Conservation (phyloP, 169 alveolate species). For the Cryptosporidium ryanae region DNA sequence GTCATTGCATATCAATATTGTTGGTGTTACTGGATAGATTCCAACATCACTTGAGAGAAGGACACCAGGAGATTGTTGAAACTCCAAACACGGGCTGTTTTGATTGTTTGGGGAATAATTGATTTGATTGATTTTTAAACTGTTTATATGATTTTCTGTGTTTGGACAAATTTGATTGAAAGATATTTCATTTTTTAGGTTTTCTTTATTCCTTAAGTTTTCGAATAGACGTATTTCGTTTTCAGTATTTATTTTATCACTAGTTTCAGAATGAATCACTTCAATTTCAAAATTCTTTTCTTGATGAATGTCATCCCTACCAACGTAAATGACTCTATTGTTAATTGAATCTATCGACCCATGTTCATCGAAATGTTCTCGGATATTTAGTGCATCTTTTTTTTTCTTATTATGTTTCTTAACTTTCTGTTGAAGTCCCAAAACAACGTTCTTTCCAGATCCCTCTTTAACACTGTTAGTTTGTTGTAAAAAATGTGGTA, state of each 20-base stretch:
- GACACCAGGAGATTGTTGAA: constrained; percentile 56
- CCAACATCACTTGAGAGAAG: constrained; percentile 59
- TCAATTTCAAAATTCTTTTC: constrained; percentile 4
- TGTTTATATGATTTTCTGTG: not conserved
- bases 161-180: not conserved
- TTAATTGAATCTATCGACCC: constrained; percentile 9
- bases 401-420: constrained; percentile 21
- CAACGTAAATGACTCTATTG: constrained; percentile 1
- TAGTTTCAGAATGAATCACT: not conserved
- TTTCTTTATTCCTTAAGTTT: not conserved
- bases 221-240: constrained; percentile 1
- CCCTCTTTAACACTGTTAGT: constrained; percentile 23
- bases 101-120: constrained; percentile 38
- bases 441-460: constrained; percentile 9
- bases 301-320: not conserved
- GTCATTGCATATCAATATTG: not conserved
- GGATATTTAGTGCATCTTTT: constrained; percentile 2
- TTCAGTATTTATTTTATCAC: not conserved
- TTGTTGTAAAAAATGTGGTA: constrained; percentile 60
- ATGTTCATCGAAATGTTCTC: constrained; percentile 2
- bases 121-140: not conserved
- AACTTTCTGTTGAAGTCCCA: constrained; percentile 27
- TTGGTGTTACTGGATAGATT: constrained; percentile 65
- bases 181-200: not conserved
- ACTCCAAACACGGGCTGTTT: constrained; percentile 22